Conservation (phyloP, 1,284 basidiomycete species). For the Agaricales sp. region DNA sequence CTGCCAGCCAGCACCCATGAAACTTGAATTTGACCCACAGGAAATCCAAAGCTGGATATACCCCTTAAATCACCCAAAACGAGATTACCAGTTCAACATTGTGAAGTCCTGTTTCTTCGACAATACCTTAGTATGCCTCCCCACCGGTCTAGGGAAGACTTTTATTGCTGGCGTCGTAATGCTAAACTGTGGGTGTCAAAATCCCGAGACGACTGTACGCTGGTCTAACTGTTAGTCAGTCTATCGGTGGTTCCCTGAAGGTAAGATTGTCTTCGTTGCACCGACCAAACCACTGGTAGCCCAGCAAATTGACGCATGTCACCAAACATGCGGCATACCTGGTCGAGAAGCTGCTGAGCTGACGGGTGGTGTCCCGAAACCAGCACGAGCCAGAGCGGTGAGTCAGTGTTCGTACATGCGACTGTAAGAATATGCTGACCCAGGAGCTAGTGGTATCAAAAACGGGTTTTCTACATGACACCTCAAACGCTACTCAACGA, state of each 20-base stretch:
- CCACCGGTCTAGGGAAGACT: conserved; percentile 96
- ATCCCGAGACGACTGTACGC: background rate
- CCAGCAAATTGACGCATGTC: conserved; percentile 93
- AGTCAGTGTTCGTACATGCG: conserved; percentile 21
- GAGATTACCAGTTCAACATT: conserved; percentile 96
- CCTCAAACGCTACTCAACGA: conserved; percentile 95
- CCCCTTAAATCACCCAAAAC: conserved; percentile 80
- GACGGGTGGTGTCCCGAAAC: conserved; percentile 61
- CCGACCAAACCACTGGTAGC: conserved; percentile 94
- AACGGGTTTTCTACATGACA: conserved; percentile 96
- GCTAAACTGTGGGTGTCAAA: conserved; percentile 66
- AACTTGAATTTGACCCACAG: conserved; percentile 64
- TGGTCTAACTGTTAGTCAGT: conserved; percentile 30
- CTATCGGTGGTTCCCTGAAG: conserved; percentile 90
- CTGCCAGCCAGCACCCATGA: conserved; percentile 64
- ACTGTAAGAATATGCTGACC: background rate
- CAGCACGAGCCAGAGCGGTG: conserved; percentile 51
- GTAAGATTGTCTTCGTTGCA: conserved; percentile 92
- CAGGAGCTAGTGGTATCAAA: conserved; percentile 59
- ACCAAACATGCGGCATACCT: conserved; percentile 90
- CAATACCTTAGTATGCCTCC: conserved; percentile 91
- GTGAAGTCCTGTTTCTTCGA: conserved; percentile 82
- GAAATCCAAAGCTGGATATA: conserved; percentile 86
- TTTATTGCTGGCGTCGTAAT: conserved; percentile 97
- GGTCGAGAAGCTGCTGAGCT: conserved; percentile 80